A percentile compares a stretch with the other conserved stretches of the same genome.
Evolutionary conservation across 1,284 basidiomycete species (phyloP).

Genomic region (Irpex rosettiformis): DNA sequence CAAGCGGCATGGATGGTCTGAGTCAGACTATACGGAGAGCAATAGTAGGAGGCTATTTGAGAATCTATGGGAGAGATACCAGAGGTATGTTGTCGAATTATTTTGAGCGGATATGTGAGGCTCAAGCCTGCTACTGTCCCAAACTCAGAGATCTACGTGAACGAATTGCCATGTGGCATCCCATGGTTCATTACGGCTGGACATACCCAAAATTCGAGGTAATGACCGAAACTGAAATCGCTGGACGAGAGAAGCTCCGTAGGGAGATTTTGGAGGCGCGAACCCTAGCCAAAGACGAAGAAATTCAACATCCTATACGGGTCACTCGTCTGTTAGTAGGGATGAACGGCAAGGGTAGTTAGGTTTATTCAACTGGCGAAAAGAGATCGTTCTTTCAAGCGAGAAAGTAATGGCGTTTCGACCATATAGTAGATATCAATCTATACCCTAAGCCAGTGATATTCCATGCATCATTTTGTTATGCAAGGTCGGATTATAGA

Average conservation of each 20-base stretch:
- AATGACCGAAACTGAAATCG: slow-evolving; percentile 61
- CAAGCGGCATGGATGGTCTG: slow-evolving; percentile 62
- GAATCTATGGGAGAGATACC: slow-evolving; percentile 56
- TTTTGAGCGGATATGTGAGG: not conserved
- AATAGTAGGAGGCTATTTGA: slow-evolving; percentile 60
- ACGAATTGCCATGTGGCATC: slow-evolving; percentile 66
- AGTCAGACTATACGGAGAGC: slow-evolving; percentile 53
- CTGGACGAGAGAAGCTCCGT: slow-evolving; percentile 63
- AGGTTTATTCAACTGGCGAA: too few species aligned
- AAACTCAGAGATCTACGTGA: slow-evolving; percentile 64
- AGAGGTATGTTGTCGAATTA: slow-evolving; percentile 39
- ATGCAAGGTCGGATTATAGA: too few species aligned
- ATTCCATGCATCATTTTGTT: too few species aligned
- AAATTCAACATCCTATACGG: slow-evolving; percentile 52
- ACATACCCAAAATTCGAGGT: slow-evolving; percentile 56
- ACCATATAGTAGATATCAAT: too few species aligned
- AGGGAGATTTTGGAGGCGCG: slow-evolving; percentile 62
- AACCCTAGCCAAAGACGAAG: slow-evolving; percentile 48
- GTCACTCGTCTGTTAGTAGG: slow-evolving; percentile 60
- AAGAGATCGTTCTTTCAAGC: too few species aligned
- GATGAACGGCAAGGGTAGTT: slow-evolving; percentile 37
- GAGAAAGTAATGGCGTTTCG: too few species aligned
- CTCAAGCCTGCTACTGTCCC: not conserved
- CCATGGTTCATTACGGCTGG: slow-evolving; percentile 60
- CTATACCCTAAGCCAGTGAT: too few species aligned